phyloP scores from a whole-genome alignment of 139 green algal genomes.

The Chlamydomonas sp. region DNA sequence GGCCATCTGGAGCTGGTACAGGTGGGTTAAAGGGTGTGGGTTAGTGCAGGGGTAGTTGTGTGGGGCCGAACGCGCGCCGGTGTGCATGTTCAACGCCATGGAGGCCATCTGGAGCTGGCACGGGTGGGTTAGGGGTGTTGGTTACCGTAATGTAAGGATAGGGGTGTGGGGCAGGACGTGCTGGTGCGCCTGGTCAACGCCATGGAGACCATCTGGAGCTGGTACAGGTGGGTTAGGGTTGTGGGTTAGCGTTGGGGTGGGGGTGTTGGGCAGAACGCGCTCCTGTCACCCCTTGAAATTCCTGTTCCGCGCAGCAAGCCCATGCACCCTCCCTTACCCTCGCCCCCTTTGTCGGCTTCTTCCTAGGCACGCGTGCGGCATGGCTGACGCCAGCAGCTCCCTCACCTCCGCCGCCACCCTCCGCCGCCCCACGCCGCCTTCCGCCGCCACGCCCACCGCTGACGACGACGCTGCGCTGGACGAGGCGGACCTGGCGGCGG shows the following conservation, averaged over 20 bases:
- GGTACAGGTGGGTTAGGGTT: conserved; percentile 48
- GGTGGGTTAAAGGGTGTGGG: background rate
- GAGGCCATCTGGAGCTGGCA: conserved; percentile 81
- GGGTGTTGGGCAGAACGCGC: too few relatives aligned
- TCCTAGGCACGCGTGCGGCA: background rate
- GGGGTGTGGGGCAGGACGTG: too few relatives aligned
- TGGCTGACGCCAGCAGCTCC: background rate
- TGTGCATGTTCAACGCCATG: conserved; percentile 72
- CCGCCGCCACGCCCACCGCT: background rate
- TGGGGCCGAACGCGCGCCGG: too few relatives aligned
- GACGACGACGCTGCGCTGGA: conserved; percentile 11
- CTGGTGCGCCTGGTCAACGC: conserved; percentile 80
- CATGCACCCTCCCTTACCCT: too few relatives aligned
- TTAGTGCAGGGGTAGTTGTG: too few relatives aligned
- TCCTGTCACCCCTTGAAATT: too few relatives aligned
- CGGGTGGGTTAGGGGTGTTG: too few relatives aligned
- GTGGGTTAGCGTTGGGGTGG: too few relatives aligned
- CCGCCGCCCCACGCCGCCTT: background rate
- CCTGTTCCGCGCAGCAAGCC: too few relatives aligned
- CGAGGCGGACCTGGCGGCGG: conserved; percentile 23
- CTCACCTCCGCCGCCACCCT: background rate
- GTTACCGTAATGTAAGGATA: too few relatives aligned
- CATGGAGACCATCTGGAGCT: conserved; percentile 70
- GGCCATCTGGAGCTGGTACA: conserved; percentile 81
- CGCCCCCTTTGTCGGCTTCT: background rate